Conservation (phyloP, 768 basidiomycete genomes). For the Chalciporus chontae region DNA sequence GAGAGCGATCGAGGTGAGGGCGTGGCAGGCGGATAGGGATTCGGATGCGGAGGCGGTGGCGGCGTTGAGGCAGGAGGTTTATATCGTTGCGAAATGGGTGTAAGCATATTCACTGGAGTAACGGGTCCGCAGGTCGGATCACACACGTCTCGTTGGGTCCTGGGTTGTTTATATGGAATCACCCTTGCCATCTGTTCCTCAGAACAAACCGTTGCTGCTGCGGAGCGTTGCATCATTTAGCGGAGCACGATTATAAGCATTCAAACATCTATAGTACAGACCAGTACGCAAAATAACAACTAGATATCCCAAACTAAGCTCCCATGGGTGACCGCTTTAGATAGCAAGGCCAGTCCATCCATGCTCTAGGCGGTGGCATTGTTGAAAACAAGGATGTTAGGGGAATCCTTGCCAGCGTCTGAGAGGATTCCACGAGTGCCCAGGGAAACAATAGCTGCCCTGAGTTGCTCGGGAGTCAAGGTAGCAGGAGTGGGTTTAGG, state of each 20-base stretch:
- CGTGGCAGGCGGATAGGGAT: conserved; percentile 69
- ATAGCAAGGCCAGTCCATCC: background rate
- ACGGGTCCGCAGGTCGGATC: conserved; percentile 11
- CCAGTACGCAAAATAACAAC: conserved; percentile 2
- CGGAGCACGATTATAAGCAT: background rate
- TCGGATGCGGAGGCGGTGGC: conserved; percentile 66
- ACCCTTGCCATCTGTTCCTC: too few relatives aligned
- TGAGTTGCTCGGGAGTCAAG: conserved; percentile 70
- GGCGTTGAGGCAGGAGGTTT: conserved; percentile 68
- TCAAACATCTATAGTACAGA: conserved; percentile 10
- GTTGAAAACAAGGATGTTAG: conserved; percentile 78
- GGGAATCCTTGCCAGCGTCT: conserved; percentile 47
- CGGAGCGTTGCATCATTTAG: too few relatives aligned
- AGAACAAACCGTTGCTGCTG: too few relatives aligned
- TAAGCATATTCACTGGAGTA: conserved; percentile 5
- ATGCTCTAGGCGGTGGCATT: conserved; percentile 50
- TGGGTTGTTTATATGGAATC: background rate
- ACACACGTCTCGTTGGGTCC: too few relatives aligned
- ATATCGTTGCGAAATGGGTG: conserved; percentile 41
- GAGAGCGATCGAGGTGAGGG: conserved; percentile 54
- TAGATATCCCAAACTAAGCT: background rate
- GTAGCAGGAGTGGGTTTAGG: conserved; percentile 41
- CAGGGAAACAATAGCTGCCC: conserved; percentile 66
- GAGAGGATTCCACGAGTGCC: conserved; percentile 48
- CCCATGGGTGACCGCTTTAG: background rate